Evolutionary conservation across 2,329 filamentous ascomycete genomes (phyloP), one percentile per base, ranked within the genome.

Genomic region (Hymenoscyphus fraxineus): DNA sequence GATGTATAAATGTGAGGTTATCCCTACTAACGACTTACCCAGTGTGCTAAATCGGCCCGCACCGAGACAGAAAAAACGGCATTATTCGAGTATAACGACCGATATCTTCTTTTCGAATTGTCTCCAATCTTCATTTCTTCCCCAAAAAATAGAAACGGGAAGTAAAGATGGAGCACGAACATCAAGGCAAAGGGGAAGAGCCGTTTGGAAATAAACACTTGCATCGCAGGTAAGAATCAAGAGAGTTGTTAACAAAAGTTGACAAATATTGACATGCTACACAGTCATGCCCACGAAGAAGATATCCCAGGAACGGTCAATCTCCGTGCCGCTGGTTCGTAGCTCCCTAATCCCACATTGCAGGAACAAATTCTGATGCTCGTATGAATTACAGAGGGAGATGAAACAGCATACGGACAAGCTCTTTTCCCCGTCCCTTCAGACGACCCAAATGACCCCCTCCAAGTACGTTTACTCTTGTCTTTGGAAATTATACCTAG

Each of bases 361-460:
- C 7, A 13, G 22, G 47, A 27, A 22, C 47, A 27, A 27, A 27
- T 47, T 27, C 47, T 54, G 9, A 54, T 27, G 47, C 22, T 22
- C 22, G 12, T 27, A 54, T 27, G 9, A 62, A 7, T 19, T 22
- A 63, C 64, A 78, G 84, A 86, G 76, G 84, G 83, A 57, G 84
- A 86, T 69, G 84, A 86, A 68, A 84, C 83, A 0, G 83, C 77
- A 0, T 84, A 84, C 65, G 85, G 85, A 27, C 84, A 87, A 72
- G 85, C 85, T 2, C 77, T 87, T 3, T 87, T 82, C 68, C 85
- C 85, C 1, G 84, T 87, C 0, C 85, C 85, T 1, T 82, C 84
- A 1, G 80, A 85, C 62, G 84, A 87, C 68, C 85, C 85, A 0
- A 87, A 87, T 65, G 84, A 87, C 71, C 85, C 85, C 7, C 77